Evolutionary conservation across 495 filamentous ascomycete species (phyloP), one percentile per base, ranked within the genome.

Genomic region (Articulospora tetracladia): DNA sequence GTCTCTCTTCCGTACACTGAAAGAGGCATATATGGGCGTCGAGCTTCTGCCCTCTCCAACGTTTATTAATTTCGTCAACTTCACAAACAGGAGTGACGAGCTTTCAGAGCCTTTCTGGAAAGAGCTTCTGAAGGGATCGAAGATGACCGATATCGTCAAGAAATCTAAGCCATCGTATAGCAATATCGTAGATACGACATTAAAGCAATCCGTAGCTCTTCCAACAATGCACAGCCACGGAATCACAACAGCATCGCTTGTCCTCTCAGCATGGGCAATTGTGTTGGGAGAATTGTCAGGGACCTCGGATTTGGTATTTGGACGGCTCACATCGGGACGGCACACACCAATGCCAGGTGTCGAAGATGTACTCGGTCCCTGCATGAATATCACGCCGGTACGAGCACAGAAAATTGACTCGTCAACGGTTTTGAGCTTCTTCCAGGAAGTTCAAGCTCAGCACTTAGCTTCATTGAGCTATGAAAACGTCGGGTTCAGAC

Each of bases 241-340:
- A 3, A 51, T 53, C 2, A 53, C 51, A 20, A 32, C 26, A 32
- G 24, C 51, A 6, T 44, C 39, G 3, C 39, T 53, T 32, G 19
- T 53, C 13, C 25, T 20, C 12, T 6, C 51, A 13, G 25, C 51
- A 2, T 53, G 51, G 51, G 24, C 25, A 53, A 12, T 53, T 11
- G 24, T 53, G 2, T 28, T 53, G 28, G 51, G 6, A 28, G 19
- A 34, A 19, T 2, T 26, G 2, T 11, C 25, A 3, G 51, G n/a
- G 2, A 34, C 3, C 24, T 17, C 6, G 11, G 86, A 89, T 66
- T 64, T 79, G 1, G 68, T 79, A 13, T 77, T 78, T 34, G 75
- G 57, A 36, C 22, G 19, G 23, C 34, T 39, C n/a, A 28, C 50
- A 13, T 47, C 46, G 6, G 58, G 58, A 8, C 58, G 58, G 22